Base-by-base conservation (phyloP, 257 asterid species). In the Avicennia marina region DNA sequence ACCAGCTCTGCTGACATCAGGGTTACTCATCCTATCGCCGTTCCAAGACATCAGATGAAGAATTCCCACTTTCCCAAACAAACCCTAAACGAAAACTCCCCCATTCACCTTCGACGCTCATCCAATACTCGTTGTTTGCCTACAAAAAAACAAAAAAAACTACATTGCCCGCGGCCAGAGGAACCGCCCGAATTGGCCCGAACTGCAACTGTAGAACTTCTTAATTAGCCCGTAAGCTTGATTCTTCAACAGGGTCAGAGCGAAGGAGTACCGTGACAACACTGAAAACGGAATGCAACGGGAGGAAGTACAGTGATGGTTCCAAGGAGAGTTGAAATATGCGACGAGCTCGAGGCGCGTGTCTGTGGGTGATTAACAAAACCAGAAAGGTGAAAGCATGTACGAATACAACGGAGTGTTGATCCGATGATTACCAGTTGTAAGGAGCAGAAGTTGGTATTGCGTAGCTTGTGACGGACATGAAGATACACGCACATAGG, bases 1-100 rank as follows among this genome's bases (percentile, higher is more conserved):
- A 53, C 80, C 83, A 68, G 68, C 63, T 54, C 86, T 71, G 31
- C 50, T 60, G 46, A 48, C 77, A 39, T 82, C 89, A 26, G 83
- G 68, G 65, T 60, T 55, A 24, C 63, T 71, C 89, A 82, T 82
- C 66, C 78, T 76, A 71, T 73, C 61, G 26, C 57, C 64, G 33
- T 56, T 63, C 56, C 42, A 32, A 18, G 63, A 72, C 70, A 55
- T 68, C 58, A n/a, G 53, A 66, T 45, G 52, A n/a, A 22, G 25
- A 53, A 45, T 61, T 50, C 22, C 47, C 42, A 55, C 60, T 33
- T 56, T 47, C 72, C 49, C 59, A 42, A 56, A 39, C 60, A 52
- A 68, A 70, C 73, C 69, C 77, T 58, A 63, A 63, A 53, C 16
- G 66, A 20, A 60, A 64, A 56, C 22, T n/a, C 74, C 60, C 49